phyloP scores from a whole-genome alignment of 1,139 yeast genomes.

The Taphrina wiesneri region DNA sequence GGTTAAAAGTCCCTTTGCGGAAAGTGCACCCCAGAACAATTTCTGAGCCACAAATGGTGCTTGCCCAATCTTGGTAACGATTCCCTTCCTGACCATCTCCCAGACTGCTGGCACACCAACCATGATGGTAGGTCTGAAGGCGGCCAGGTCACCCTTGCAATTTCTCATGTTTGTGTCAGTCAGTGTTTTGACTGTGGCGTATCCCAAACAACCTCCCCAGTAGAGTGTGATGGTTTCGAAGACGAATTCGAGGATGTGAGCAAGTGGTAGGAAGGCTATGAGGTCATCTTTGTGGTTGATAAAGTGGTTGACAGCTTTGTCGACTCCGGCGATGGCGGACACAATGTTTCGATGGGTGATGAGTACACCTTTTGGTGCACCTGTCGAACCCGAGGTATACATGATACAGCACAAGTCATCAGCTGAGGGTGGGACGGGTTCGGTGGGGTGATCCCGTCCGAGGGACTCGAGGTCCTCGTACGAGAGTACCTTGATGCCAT shows the following conservation, averaged over 20 bases:
- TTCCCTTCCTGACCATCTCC: conserved; percentile 95
- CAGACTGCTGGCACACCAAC: conserved; percentile 99
- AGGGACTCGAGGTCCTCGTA: conserved; percentile 64
- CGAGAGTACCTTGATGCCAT: conserved; percentile 70
- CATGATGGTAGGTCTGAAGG: conserved; percentile 89
- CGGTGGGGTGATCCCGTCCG: conserved; percentile 57
- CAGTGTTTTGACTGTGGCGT: conserved; percentile 89
- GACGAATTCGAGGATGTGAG: conserved; percentile 90
- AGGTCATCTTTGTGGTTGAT: conserved; percentile 64
- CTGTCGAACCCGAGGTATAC: conserved; percentile 99
- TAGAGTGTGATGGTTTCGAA: conserved; percentile 76
- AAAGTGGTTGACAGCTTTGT: conserved; percentile 57
- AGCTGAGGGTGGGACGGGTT: conserved; percentile 59
- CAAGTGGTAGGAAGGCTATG: conserved; percentile 88
- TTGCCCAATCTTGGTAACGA: conserved; percentile 68
- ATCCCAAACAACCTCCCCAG: conserved; percentile 92
- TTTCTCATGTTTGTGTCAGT: conserved; percentile 78
- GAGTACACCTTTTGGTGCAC: conserved; percentile 96
- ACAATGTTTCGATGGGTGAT: conserved; percentile 73
- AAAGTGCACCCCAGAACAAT: conserved; percentile 85
- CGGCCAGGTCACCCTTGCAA: conserved; percentile 83
- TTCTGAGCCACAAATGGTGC: conserved; percentile 70
- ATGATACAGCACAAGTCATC: conserved; percentile 86
- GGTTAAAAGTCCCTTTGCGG: conserved; percentile 64
- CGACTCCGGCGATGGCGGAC: conserved; percentile 82